Base-by-base conservation (phyloP, 139 green algal species). In the Chlorella sp. region DNA sequence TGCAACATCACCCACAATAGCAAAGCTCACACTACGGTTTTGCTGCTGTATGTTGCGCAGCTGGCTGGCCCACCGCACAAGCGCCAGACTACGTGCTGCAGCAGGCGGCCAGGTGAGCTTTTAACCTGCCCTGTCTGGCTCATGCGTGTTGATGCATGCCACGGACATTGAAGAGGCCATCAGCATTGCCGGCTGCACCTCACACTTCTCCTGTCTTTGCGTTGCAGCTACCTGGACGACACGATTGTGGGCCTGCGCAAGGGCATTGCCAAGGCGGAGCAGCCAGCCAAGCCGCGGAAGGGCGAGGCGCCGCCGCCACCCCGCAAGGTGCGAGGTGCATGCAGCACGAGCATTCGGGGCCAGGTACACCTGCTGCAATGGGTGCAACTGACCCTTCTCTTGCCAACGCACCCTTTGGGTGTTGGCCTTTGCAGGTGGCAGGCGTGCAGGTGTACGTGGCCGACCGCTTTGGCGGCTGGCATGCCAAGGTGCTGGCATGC, bases 241-340 rank as follows among this genome's bases (percentile, higher is more conserved):
- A 57, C 74, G 11, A 95, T 98, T 44, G 85, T 82, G 20, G n/a
- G 82, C n/a, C 51, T 97, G 80, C 90, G 95, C 71, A 97, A 95
- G 80, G 63, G 85, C 9, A 97, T 98, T 34, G 80, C 78, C 56
- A 98, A 98, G 91, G 90, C 88, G 13, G 92, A 97, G 89, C 86
- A 92, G 47, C 94, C 94, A 2, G 86, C 88, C 15, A 98, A 98
- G 90, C 87, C 91, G 63, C 97, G 96, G 81, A 97, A 98, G 87
- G 92, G 87, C 30, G 32, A 80, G 60, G 51, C 65, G 30, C 62
- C 86, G 11, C 74, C 73, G 20, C 57, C 88, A 2, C 55, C 84
- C 2, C 51, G 55, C 41, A 91, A 89, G 73, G 79, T 90, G 44
- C 3, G 55, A n/a, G n/a, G n/a, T n/a, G n/a, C n/a, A n/a, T n/a